Base-by-base conservation (phyloP, 2,329 filamentous ascomycete species). In the Colletotrichum sp. region DNA sequence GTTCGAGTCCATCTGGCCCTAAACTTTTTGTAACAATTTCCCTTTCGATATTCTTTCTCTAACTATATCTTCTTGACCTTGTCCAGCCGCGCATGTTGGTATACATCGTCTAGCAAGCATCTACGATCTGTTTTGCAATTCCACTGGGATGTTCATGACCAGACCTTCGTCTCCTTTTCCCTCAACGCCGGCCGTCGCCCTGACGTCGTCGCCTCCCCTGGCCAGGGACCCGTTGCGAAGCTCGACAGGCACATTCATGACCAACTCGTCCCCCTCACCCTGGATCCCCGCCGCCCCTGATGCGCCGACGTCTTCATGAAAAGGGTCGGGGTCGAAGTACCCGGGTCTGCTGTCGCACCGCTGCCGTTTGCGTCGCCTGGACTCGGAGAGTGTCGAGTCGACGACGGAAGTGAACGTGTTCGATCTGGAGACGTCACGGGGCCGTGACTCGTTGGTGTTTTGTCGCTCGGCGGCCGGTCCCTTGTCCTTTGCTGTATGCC, bases 71-170 rank as follows among this genome's bases (percentile, higher is more conserved):
- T 59, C 8, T 59, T 59, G n/a, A 22, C 11, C 44, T 22, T 52
- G 44, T 22, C n/a, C 44, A 52, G 44, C n/a, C 11, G 44, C 11
- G 44, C 6, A 48, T 19, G 44, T 22, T 22, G 3, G 19, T 48
- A 22, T n/a, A 48, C 39, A 12, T 4, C 9, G 19, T 12, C 39
- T 48, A 3, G 39, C 15, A 48, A 57, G 25, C 25, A 28, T 59
- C 25, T 59, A 59, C 55, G 11, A 8, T 52, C 44, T 52, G 59
- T 61, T 34, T 4, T 32, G 22, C 36, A 72, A 7, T 32, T 70
- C 61, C 12, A 61, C 25, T 4, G 76, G 74, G 9, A 78, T 36
- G 8, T 78, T 78, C 76, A 78, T 78, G n/a, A 69, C 71, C 63
- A 78, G 8, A 1, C 44, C n/a, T n/a, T 22, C 22, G 16, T 77